These are phyloP conservation scores for Capsella rubella DNA, from an alignment of 441 rosid species.

Conservation along the genomic window DNA sequence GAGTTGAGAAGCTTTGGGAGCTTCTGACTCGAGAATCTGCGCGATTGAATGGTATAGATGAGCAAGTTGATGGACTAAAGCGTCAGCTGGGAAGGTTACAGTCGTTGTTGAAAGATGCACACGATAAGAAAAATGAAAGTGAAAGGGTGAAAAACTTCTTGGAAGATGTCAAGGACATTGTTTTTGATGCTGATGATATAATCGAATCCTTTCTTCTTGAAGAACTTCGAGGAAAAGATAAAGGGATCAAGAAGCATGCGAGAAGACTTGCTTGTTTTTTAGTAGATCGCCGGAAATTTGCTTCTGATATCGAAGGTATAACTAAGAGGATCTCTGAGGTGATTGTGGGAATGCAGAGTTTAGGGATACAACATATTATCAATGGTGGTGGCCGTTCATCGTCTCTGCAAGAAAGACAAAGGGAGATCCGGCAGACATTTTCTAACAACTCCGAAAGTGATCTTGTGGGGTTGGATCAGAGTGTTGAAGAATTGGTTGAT, in stretches of 20 bases:
- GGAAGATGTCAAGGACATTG: constrained; percentile 12
- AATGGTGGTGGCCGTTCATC: neutral
- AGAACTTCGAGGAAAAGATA: neutral
- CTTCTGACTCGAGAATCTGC: neutral
- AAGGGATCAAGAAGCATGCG: neutral
- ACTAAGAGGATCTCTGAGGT: constrained; percentile 11
- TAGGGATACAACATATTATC: neutral
- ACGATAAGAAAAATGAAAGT: neutral
- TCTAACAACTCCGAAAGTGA: neutral
- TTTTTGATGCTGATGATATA: neutral
- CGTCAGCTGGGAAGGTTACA: constrained; percentile 4
- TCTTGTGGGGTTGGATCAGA: neutral
- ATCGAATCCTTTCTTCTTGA: neutral
- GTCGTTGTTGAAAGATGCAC: neutral
- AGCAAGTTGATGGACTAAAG: neutral
- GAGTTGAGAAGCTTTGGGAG: constrained; percentile 10
- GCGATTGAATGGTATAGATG: neutral
- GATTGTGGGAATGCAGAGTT: neutral
- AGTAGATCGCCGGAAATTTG: neutral
- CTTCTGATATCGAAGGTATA: neutral
- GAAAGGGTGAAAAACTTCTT: constrained; percentile 1
- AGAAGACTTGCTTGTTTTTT: neutral
- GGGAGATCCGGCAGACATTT: neutral
- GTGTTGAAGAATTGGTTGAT: neutral
- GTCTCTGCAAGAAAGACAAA: neutral